A percentile compares a stretch with the other conserved stretches of the same genome.
These are phyloP conservation scores for Botrytis tulipae DNA, from an alignment of 2,329 filamentous ascomycete species.

Conservation along the genomic window DNA sequence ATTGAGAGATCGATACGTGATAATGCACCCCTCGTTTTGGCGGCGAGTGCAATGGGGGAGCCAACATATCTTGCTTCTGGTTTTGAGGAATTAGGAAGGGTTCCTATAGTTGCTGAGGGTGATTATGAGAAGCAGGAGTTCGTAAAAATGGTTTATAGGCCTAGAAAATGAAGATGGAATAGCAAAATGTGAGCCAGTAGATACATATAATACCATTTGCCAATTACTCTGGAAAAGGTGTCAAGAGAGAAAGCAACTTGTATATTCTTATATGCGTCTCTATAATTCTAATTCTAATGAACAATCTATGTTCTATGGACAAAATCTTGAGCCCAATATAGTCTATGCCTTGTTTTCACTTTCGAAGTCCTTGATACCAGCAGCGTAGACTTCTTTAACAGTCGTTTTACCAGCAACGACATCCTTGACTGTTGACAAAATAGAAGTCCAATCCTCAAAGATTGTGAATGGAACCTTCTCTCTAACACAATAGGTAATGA, in stretches of 20 bases:
- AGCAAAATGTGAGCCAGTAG: neutral
- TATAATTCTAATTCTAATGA: conserved; percentile 17
- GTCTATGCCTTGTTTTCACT: conserved; percentile 24
- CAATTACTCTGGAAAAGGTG: neutral
- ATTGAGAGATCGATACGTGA: conserved; percentile 13
- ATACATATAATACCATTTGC: neutral
- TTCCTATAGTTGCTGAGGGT: neutral
- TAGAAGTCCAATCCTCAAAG: conserved; percentile 81
- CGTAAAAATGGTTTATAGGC: conserved; percentile 1
- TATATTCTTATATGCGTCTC: neutral
- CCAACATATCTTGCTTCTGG: neutral
- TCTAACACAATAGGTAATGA: conserved; percentile 81
- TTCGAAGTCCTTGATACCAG: conserved; percentile 36
- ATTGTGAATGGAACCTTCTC: conserved; percentile 84
- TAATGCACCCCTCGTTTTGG: neutral
- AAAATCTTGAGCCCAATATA: neutral
- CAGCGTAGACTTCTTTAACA: conserved; percentile 64
- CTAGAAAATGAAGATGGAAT: neutral
- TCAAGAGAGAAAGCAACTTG: neutral
- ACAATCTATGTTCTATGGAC: conserved; percentile 21
- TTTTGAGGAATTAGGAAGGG: neutral
- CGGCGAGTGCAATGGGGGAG: neutral
- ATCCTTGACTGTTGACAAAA: conserved; percentile 71
- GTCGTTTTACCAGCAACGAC: conserved; percentile 71
- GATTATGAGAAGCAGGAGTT: neutral